phyloP scores from a whole-genome alignment of 768 basidiomycete genomes.

The Podaxis sp. region DNA sequence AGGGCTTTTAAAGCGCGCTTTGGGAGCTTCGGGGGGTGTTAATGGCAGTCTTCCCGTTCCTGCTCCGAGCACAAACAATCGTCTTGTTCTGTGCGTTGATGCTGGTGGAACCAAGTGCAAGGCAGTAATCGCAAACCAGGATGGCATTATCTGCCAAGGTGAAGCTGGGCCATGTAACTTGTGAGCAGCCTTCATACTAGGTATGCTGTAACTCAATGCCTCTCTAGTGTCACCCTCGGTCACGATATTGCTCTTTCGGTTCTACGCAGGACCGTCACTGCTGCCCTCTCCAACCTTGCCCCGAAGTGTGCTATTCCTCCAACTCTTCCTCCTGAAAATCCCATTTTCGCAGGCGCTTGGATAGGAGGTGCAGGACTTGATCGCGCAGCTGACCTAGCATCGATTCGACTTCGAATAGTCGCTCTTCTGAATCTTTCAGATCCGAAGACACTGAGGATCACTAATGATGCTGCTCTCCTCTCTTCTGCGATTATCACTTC shows the following conservation, averaged over 20 bases:
- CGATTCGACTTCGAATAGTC: conserved; percentile 17
- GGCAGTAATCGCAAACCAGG: conserved; percentile 20
- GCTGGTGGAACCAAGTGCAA: conserved; percentile 27
- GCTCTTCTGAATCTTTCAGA: conserved; percentile 19
- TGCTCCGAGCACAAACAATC: neutral
- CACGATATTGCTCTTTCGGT: conserved; percentile 23
- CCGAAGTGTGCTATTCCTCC: neutral
- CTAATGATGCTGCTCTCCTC: conserved; percentile 28
- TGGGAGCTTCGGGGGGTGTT: neutral
- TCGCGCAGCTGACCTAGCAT: conserved; percentile 19
- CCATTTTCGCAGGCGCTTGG: conserved; percentile 23
- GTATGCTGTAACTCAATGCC: neutral
- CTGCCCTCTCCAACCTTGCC: conserved; percentile 15
- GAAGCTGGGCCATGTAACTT: conserved; percentile 28
- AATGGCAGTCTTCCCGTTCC: neutral
- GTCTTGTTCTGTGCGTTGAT: conserved; percentile 24
- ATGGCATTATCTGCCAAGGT: conserved; percentile 20
- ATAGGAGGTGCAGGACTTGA: conserved; percentile 27
- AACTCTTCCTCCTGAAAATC: neutral
- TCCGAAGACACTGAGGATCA: conserved; percentile 18
- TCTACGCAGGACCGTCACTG: conserved; percentile 17
- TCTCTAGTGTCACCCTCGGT: conserved; percentile 23
- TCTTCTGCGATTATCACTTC: conserved; percentile 20
- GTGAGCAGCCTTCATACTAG: conserved; percentile 14
- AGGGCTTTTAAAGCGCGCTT: conserved; percentile 22